Conservation (phyloP, 441 rosid genomes). For the Raphanus hybrid region DNA sequence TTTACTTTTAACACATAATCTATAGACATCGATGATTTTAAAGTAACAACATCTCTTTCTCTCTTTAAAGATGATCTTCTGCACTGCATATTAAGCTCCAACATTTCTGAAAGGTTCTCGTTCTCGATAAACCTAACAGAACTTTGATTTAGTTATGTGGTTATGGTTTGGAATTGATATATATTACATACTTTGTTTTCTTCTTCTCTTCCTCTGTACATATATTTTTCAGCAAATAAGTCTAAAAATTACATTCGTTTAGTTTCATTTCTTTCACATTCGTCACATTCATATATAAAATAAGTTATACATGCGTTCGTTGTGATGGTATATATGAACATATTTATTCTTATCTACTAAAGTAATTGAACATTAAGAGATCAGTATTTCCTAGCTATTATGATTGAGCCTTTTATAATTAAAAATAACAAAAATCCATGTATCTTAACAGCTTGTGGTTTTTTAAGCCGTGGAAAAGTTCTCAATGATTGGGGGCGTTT, state of each 20-base stretch:
- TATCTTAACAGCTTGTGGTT: slow-evolving; percentile 19
- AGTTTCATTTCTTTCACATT: neutral
- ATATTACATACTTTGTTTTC: neutral
- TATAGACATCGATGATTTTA: slow-evolving; percentile 26
- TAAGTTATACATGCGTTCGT: neutral
- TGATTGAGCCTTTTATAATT: neutral
- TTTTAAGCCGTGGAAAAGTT: slow-evolving; percentile 20
- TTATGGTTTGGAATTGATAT: slow-evolving; percentile 10
- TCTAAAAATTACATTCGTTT: neutral
- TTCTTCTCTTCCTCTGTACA: neutral
- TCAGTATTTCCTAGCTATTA: neutral
- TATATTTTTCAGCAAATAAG: neutral
- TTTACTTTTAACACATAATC: slow-evolving; percentile 20
- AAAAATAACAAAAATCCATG: neutral
- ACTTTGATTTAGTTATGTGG: neutral
- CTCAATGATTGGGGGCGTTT: slow-evolving; percentile 34
- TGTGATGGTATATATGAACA: neutral
- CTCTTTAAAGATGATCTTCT: slow-evolving; percentile 19
- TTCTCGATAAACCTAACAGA: neutral
- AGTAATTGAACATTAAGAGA: neutral
- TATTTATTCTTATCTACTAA: slow-evolving; percentile 17
- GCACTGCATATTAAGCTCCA: slow-evolving; percentile 14
- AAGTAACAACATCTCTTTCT: slow-evolving; percentile 34
- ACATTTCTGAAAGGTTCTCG: slow-evolving; percentile 1
- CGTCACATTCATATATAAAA: neutral